A percentile compares a stretch with the other conserved stretches of the same genome.
phyloP scores from a whole-genome alignment of 106 monocot genomes.

The Apostasia shenzhenica region DNA sequence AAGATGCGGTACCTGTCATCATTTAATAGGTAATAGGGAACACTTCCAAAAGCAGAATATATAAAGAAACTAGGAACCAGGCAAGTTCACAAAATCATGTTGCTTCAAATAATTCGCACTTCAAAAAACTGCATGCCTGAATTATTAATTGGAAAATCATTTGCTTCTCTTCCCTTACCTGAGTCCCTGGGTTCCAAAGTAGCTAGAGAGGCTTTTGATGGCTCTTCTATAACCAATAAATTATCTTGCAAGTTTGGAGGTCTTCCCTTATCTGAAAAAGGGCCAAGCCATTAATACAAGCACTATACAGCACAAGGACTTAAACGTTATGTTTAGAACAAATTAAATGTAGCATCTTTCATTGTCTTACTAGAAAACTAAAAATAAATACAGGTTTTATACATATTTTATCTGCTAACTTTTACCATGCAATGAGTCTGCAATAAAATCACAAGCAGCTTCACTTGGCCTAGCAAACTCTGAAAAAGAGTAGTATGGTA shows the following conservation, averaged over 20 bases:
- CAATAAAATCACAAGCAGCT: no score
- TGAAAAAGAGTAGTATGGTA: neutral
- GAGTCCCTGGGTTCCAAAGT: neutral
- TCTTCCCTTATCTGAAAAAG: neutral
- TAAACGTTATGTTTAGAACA: no score
- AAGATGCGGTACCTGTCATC: neutral
- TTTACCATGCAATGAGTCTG: no score
- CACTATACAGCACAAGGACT: no score
- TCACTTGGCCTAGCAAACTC: no score
- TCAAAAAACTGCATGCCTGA: neutral
- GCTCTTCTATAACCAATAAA: neutral
- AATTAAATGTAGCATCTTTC: no score
- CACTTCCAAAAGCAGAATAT: neutral
- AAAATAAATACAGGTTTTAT: no score
- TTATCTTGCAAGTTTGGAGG: neutral
- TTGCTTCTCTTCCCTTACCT: neutral
- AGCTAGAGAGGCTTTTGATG: neutral
- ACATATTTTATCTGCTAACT: no score
- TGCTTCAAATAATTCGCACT: neutral
- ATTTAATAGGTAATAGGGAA: neutral
- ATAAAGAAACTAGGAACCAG: neutral
- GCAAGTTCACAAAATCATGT: neutral
- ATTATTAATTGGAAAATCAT: conserved; percentile 1
- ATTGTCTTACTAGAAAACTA: no score
- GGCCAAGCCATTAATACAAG: no score